Base-by-base conservation (phyloP, 257 asterid species). In the Parsonsia alboflavescens region DNA sequence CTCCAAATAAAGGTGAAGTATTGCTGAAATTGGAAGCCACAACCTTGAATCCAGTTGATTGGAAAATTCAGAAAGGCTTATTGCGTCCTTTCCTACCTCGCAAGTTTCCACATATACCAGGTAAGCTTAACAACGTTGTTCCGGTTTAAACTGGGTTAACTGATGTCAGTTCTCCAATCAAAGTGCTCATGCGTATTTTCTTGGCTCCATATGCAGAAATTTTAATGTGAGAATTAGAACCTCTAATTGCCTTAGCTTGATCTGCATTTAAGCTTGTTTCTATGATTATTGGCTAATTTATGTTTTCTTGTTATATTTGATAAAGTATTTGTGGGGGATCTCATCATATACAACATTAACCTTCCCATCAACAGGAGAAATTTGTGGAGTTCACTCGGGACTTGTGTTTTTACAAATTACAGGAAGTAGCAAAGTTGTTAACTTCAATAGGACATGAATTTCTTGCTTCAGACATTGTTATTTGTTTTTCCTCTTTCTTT, bases 21-120 rank as follows among this genome's bases (percentile, higher is more conserved):
- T 71, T 92, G 82, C 79, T 92, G 45, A 92, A 86, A 75, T 54
- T 92, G 83, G 95, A 90, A 75, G 96, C 97, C 4, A 73, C 82
- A 39, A 87, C 91, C 81, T 56, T 92, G 49, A 92, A 92, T 77
- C 93, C 92, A 1, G 70, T 87, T 68, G 97, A 92, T 69, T 85
- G 89, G 89, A 89, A 84, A 71, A 78, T 83, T 16, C 82, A 90
- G 85, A 90, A 88, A 73, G 98, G 98, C 85, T 4, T 76, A 73
- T 49, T 83, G 17, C 85, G 87, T 62, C 93, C 89, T 48, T 2
- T 90, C 28, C 33, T 87, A 57, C 87, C 95, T 17, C 70, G 77
- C 72, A 82, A 76, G 62, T 87, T 88, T 82, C 94, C 87, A 54
- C 46, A 73, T 11, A 80, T 88, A 41, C 97, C 96, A 1, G 79